Base-by-base conservation (phyloP, 345 rosid genomes). In the Arabidopsis thaliana region DNA sequence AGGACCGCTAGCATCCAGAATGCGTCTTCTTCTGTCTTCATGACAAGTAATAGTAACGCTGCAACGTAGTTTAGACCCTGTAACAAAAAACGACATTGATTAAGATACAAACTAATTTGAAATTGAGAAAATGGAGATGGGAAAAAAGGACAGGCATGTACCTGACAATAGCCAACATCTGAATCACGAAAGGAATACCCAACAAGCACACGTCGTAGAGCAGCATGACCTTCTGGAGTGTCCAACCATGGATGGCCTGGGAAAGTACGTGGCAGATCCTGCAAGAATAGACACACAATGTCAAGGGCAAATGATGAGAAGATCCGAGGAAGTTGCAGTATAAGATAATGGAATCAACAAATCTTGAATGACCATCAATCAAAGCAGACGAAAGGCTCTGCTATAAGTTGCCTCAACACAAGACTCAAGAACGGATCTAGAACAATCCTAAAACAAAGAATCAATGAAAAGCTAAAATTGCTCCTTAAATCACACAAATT, bases 121-220 rank as follows among this genome's bases (percentile, higher is more conserved):
- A 61, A 25, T n/a, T 58, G 20, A 28, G 23, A 51, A 9, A 30
- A n/a, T 1, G 13, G 40, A 78, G n/a, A 53, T 51, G 45, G 14
- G 32, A 14, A 25, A 25, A 66, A 49, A 58, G 6, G 71, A 14
- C 2, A 53, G 61, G 59, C 23, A 48, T 65, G 66, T 79, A 96
- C 99, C 97, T 96, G 99, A 82, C 99, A 96, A 65, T 96, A 96
- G 48, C 99, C 99, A 75, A 96, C 99, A 83, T 96, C 98, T 75
- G 99, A 96, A 79, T 96, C 99, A 14, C 99, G 96, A 67, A 91
- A 96, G 34, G 99, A 96, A 79, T 96, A 96, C 7, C 83, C 98
- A 51, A 96, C 97, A 72, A 96, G 99, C 72, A 96, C 96, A 57
- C 97, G 95, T 38, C 98, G 75, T 20, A 96, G 85, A 49, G 99